These are phyloP conservation scores for Chlamydomonas schloesseri DNA, from an alignment of 139 green algal genomes.

Conservation along the genomic window DNA sequence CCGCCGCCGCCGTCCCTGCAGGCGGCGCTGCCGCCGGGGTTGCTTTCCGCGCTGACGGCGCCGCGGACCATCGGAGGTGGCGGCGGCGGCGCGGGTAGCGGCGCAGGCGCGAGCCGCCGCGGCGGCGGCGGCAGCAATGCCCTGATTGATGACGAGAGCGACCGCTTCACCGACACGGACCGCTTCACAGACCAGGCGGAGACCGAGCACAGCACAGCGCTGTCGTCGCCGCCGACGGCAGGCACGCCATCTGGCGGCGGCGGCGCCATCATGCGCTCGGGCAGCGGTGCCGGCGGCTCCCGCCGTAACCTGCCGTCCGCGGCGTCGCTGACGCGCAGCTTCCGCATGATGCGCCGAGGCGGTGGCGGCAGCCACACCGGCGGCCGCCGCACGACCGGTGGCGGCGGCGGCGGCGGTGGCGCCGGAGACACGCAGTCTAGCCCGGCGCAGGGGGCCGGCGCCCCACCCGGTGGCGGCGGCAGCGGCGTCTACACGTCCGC, in stretches of 20 bases:
- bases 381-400: not conserved
- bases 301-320: not conserved
- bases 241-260: not conserved
- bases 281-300: not conserved
- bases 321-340: not conserved
- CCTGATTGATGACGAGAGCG: not conserved
- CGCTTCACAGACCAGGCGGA: slow-evolving; percentile 16
- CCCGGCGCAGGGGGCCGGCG: too few relatives aligned
- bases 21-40: slow-evolving; percentile 1
- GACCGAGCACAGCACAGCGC: not conserved
- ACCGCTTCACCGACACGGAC: slow-evolving; percentile 12
- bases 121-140: not conserved
- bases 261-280: not conserved
- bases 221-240: not conserved
- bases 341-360: not conserved
- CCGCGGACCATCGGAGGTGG: not conserved
- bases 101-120: not conserved
- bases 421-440: not conserved
- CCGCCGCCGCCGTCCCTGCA: slow-evolving; percentile 14
- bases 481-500: too few relatives aligned
- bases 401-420: not conserved
- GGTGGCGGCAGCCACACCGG: not conserved
- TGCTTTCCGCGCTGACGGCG: slow-evolving; percentile 33
- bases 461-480: too few relatives aligned
- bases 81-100: too few relatives aligned